These are phyloP conservation scores for Pichia sp. DNA, from an alignment of 1,139 yeast species.

Conservation along the genomic window DNA sequence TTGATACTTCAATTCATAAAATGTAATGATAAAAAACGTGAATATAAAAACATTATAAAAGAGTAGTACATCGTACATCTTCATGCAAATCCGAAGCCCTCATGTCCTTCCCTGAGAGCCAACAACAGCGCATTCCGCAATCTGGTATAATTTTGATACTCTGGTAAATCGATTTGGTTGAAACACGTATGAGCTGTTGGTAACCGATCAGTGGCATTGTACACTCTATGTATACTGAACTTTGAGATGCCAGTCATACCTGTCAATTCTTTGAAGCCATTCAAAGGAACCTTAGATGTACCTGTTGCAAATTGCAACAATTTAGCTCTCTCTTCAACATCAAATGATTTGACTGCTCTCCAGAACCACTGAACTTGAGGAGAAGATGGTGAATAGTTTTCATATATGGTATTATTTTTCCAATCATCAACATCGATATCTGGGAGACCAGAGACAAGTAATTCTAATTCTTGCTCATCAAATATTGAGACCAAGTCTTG, in stretches of 20 bases:
- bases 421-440: constrained; percentile 95
- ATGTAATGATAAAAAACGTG: background rate
- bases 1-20: background rate
- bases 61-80: background rate
- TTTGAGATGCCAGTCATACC: constrained; percentile 86
- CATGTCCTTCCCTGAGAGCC: constrained; percentile 93
- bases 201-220: constrained; percentile 77
- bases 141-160: constrained; percentile 83
- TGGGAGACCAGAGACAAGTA: constrained; percentile 90
- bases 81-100: constrained; percentile 88
- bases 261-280: constrained; percentile 85
- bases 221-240: constrained; percentile 87
- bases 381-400: constrained; percentile 78
- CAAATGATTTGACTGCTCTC: constrained; percentile 96
- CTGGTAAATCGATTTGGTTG: constrained; percentile 92
- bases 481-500: constrained; percentile 80
- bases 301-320: constrained; percentile 95
- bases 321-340: constrained; percentile 90
- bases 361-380: constrained; percentile 96
- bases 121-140: constrained; percentile 73
- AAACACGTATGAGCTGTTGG: constrained; percentile 97
- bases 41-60: background rate
- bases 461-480: constrained; percentile 93
- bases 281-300: constrained; percentile 91
- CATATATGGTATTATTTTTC: constrained; percentile 81